Conservation (phyloP, 345 rosid genomes). For the Lepidium aucheri region DNA sequence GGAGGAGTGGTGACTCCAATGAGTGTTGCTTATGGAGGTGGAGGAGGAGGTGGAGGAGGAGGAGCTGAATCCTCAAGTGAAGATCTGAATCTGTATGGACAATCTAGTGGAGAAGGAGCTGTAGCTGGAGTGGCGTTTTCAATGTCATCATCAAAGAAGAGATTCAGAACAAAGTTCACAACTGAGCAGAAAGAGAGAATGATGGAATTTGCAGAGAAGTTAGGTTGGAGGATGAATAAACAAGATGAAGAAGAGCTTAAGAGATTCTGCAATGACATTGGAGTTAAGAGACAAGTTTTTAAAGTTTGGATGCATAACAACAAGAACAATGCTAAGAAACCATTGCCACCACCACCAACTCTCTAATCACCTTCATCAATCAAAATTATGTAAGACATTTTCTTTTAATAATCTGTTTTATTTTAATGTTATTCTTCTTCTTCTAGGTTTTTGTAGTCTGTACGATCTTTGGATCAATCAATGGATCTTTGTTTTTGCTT, state of each 20-base stretch:
- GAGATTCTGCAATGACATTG: conserved; percentile 54
- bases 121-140: conserved; percentile 35
- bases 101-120: conserved; percentile 33
- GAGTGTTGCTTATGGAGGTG: conserved; percentile 58
- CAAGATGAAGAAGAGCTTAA: conserved; percentile 62
- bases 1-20: conserved; percentile 49
- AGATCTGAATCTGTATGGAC: conserved; percentile 50
- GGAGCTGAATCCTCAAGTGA: conserved; percentile 75
- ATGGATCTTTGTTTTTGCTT: conserved; percentile 24
- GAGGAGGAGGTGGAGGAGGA: conserved; percentile 43
- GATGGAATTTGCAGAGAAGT: conserved; percentile 69
- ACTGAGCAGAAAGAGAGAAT: conserved; percentile 68
- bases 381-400: conserved; percentile 9
- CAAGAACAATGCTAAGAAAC: conserved; percentile 56
- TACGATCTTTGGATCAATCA: conserved; percentile 33
- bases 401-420: background rate
- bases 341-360: conserved; percentile 1
- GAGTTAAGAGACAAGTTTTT: conserved; percentile 64
- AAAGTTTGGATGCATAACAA: conserved; percentile 94
- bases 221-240: conserved; percentile 69
- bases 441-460: conserved; percentile 27
- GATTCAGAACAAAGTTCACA: conserved; percentile 59
- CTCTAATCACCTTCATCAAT: conserved; percentile 5
- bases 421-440: background rate
- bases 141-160: conserved; percentile 50